Evolutionary conservation across 306 rosid genomes (phyloP), one percentile per base, ranked within the genome.

Genomic region (Senna siamea): DNA sequence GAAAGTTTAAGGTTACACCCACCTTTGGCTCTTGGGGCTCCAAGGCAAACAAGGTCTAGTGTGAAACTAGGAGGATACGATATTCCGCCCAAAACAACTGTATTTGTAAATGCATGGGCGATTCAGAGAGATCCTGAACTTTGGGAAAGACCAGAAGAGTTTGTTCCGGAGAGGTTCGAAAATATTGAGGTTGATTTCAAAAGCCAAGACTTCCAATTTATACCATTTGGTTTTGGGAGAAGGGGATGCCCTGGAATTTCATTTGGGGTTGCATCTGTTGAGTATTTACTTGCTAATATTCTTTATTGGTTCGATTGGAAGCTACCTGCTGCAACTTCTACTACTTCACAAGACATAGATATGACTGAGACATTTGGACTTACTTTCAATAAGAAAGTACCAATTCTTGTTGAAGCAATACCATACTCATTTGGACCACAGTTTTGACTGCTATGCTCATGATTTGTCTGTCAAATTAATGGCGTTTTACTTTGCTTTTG

Each of bases 231-330:
- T 12, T 12, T 1, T 14, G 74, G 80, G 19, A 76, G 80, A 68
- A 67, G 54, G 48, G 69, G 32, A 9, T 68, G 80, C 9, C 80
- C 69, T 46, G 69, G 41, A 66, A 55, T 75, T 19, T 64, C 56
- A 52, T 75, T 75, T 63, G 79, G 79, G 15, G 9, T 64, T 9
- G 54, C 35, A 23, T 51, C 64, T 0, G 6, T 0, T 5, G 72
- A 52, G 51, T 52, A 23, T 75, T 5, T 40, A 0, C 72, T 75
- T 22, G 72, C 72, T 64, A 64, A 64, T 66, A 66, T 75, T 75
- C 8, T 75, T 0, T 28, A 53, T 53, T 75, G 66, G 73, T 75
- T 88, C 34, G 82, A 81, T 12, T 88, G 87, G 90, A 74, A 79
- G 66, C 43, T 81, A 8, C 60, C 68, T 3, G 22, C 7, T 3